phyloP scores from a whole-genome alignment of 2,329 filamentous ascomycete genomes.

The Monilinia laxa region DNA sequence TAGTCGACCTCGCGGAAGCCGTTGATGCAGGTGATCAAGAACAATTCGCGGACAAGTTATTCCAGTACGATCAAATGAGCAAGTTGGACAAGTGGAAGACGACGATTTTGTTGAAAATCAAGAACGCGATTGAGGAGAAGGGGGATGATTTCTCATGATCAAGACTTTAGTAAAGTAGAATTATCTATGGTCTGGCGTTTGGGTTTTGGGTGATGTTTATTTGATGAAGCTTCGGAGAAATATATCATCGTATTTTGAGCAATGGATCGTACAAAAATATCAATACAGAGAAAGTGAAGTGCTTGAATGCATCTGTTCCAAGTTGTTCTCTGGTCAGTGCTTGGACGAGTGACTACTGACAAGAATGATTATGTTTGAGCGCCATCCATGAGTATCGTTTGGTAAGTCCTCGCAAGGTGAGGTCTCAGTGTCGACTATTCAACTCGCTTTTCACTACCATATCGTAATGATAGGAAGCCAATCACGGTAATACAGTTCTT shows the following conservation, averaged over 20 bases:
- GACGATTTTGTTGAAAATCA: slow-evolving; percentile 75
- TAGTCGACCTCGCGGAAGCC: slow-evolving; percentile 72
- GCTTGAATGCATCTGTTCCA: neutral
- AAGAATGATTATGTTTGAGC: neutral
- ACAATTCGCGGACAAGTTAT: slow-evolving; percentile 79
- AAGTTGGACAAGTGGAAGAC: slow-evolving; percentile 99
- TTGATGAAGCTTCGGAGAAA: slow-evolving; percentile 14
- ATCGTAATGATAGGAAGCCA: too few species aligned
- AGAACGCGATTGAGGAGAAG: slow-evolving; percentile 74
- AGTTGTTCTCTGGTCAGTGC: neutral
- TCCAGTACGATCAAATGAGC: slow-evolving; percentile 86
- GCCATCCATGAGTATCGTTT: neutral
- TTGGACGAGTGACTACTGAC: too few species aligned
- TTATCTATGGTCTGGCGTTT: slow-evolving; percentile 16
- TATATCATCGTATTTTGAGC: slow-evolving; percentile 4
- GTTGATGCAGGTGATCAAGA: slow-evolving; percentile 79
- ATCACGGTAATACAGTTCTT: too few species aligned
- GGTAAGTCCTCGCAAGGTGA: too few species aligned
- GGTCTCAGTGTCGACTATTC: too few species aligned
- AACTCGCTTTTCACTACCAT: too few species aligned
- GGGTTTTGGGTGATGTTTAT: slow-evolving; percentile 5
- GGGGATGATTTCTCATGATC: slow-evolving; percentile 65
- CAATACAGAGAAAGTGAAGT: neutral
- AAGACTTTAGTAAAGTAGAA: neutral
- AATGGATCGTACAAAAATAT: neutral